phyloP scores from a whole-genome alignment of 306 rosid genomes.

The Sicyos baderoa region DNA sequence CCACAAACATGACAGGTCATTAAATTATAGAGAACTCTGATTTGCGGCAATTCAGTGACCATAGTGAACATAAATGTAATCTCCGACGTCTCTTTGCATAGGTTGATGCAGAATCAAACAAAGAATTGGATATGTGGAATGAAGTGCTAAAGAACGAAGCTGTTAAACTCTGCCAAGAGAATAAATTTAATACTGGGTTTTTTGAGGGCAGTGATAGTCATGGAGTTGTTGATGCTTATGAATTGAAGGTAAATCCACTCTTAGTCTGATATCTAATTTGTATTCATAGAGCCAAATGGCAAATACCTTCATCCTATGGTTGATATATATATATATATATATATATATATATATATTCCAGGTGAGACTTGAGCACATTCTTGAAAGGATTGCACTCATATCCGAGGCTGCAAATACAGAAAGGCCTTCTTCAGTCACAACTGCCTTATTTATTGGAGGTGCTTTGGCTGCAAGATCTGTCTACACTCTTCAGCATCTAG shows the following conservation, averaged over 20 bases:
- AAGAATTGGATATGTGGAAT: conserved; percentile 95
- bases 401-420: conserved; percentile 94
- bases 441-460: conserved; percentile 71
- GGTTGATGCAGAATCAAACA: conserved; percentile 81
- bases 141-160: conserved; percentile 88
- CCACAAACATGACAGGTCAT: neutral
- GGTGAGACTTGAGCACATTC: conserved; percentile 95
- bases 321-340: conserved; percentile 23
- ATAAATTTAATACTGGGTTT: conserved; percentile 81
- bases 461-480: conserved; percentile 88
- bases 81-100: conserved; percentile 20
- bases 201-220: conserved; percentile 86
- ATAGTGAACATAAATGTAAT: neutral
- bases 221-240: conserved; percentile 80
- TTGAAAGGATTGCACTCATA: conserved; percentile 79
- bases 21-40: neutral
- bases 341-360: conserved; percentile 34
- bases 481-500: conserved; percentile 69
- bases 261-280: neutral
- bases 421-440: conserved; percentile 68
- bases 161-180: conserved; percentile 78
- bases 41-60: neutral
- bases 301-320: neutral
- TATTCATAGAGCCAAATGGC: neutral
- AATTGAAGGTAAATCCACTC: conserved; percentile 57